Percentiles rank a stretch among this genome's conserved stretches.
phyloP scores from a whole-genome alignment of 352 stramenopile genomes.

The Peronosclerospora sorghi region DNA sequence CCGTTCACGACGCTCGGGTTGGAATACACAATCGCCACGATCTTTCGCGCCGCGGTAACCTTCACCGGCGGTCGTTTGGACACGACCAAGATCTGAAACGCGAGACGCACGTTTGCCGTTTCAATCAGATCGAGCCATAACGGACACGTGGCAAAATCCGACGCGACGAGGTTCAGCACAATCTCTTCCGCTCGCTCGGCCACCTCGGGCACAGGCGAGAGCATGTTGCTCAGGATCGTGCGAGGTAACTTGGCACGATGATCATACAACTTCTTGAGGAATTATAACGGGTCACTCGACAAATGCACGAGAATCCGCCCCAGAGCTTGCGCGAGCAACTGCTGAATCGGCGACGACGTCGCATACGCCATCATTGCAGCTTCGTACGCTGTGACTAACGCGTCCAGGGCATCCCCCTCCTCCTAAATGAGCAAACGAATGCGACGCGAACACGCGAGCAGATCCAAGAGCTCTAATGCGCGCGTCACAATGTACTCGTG shows the following conservation, averaged over 20 bases:
- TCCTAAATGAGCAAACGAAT: too few species aligned
- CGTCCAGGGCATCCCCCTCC: constrained; percentile 27
- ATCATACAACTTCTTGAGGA: too few species aligned
- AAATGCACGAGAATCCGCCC: constrained; percentile 55
- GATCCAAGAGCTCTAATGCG: too few species aligned
- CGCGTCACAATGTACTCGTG: too few species aligned
- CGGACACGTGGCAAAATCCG: constrained; percentile 70
- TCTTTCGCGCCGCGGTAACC: constrained; percentile 54
- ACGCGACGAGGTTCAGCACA: constrained; percentile 63
- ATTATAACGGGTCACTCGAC: constrained; percentile 62
- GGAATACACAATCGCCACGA: constrained; percentile 74
- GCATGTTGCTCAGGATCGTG: constrained; percentile 54
- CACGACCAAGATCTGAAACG: constrained; percentile 49
- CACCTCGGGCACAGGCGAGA: constrained; percentile 38
- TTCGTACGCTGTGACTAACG: constrained; percentile 51
- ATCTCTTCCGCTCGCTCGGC: constrained; percentile 56
- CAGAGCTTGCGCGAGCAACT: constrained; percentile 35
- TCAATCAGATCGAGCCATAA: constrained; percentile 73
- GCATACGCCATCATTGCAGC: constrained; percentile 28
- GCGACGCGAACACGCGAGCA: too few species aligned
- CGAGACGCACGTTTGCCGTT: constrained; percentile 37
- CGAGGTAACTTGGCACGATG: constrained; percentile 50
- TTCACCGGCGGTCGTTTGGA: constrained; percentile 45
- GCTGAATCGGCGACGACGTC: constrained; percentile 17
- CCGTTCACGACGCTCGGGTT: constrained; percentile 43